Base-by-base conservation (phyloP, 305 asterid genomes). In the Plantago rigida region DNA sequence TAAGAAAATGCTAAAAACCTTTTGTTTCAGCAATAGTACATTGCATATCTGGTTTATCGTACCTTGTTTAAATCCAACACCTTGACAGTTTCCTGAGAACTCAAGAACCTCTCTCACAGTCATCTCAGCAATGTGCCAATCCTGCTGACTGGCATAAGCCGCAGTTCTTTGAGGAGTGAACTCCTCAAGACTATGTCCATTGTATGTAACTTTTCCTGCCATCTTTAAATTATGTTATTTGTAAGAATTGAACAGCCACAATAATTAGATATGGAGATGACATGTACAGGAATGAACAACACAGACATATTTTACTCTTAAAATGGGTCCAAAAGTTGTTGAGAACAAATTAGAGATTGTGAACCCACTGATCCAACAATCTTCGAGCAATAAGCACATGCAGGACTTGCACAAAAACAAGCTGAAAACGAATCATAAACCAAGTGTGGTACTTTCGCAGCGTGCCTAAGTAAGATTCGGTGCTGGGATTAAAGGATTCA, bases 101-200 rank as follows among this genome's bases (percentile, higher is more conserved):
- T 79, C 83, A 68, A 85, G 87, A 59, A 85, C 88, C 82, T 85
- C 94, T 68, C 88, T 79, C 28, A 85, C 94, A 6, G 91, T 85
- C 94, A 85, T 83, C 78, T 85, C 94, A 36, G 86, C 80, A 50
- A 83, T 83, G 78, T 83, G 94, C 71, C 80, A 76, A 74, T 85
- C 94, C 72, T 80, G 81, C 76, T 85, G 94, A 73, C 91, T 83
- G 49, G 84, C 82, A 56, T 85, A 83, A 17, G 91, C 77, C 67
- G 91, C 74, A 60, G 88, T 85, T 75, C 88, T 76, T 68, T 83
- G 94, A 59, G 94, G 86, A 63, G 80, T 79, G 74, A 83, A 85
- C 74, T 83, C 94, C 47, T 73, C 75, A 58, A 85, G 69, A 69
- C 70, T 64, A 65, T 85, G 87, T 64, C 94, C 91, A 49, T 85